Base-by-base conservation (phyloP, 352 stramenopile genomes). In the Phytopythium cucurbitacearum region DNA sequence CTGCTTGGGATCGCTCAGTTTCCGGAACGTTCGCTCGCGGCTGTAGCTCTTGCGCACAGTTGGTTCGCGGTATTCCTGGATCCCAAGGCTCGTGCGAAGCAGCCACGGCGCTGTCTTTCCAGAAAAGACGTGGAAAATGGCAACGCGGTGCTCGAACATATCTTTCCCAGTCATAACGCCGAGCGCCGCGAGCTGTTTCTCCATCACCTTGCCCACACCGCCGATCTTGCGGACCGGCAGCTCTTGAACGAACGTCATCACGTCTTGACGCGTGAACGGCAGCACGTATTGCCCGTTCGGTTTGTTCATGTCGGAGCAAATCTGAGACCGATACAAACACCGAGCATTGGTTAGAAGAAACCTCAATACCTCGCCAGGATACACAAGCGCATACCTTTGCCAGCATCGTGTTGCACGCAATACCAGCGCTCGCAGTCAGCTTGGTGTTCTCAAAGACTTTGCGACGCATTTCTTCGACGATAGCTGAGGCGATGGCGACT, bases 241-340 rank as follows among this genome's bases (percentile, higher is more conserved):
- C 5, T 73, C 67, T 36, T 81, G 65, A n/a, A 98, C 60, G 62
- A 99, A 99, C n/a, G 64, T 51, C 12, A 97, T 51, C 4, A 98
- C 76, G 39, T 59, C 37, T 4, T 85, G 54, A 15, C 87, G 75
- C 16, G 79, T 80, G 49, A 91, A 85, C 7, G 77, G 81, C 35
- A 99, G 68, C 32, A 97, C 67, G 56, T 85, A 93, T 64, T 99
- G 96, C 4, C 96, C 95, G 55, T 99, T 96, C 8, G 96, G 96
- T 59, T 99, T 99, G 72, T 98, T 98, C 34, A 90, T 73, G 62
- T 99, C 96, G 28, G 88, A 97, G 40, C 89, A 96, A 60, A 98
- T 96, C 78, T 88, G 59, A 8, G 62, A 38, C 55, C 13, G 21
- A 38, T 5, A 6, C 45, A 45, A 0, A 7, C 21, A 28, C 21